phyloP scores from a whole-genome alignment of 352 stramenopile species.

The Globisporangium acanthophoron region DNA sequence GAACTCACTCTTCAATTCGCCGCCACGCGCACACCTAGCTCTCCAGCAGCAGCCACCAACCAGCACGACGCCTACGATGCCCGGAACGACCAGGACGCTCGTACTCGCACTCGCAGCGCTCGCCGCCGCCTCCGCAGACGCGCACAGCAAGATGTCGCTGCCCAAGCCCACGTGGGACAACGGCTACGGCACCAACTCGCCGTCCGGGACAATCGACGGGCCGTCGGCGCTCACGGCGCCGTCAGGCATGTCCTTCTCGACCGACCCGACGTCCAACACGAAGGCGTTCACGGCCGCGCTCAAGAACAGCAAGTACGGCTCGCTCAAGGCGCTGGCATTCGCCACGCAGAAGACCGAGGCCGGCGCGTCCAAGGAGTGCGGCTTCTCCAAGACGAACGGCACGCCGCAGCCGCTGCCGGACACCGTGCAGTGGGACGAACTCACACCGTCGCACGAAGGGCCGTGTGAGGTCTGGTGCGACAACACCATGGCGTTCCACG shows the following conservation, averaged over 20 bases:
- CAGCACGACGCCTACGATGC: slow-evolving; percentile 16
- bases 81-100: slow-evolving; percentile 6
- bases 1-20: too few species aligned
- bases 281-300: slow-evolving; percentile 17
- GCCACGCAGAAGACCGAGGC: slow-evolving; percentile 8
- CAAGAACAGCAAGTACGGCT: too few species aligned
- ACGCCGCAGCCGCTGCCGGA: slow-evolving; percentile 24
- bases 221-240: slow-evolving; percentile 6
- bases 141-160: slow-evolving; percentile 24
- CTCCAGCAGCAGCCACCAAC: too few species aligned
- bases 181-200: not conserved
- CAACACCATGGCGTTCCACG: slow-evolving; percentile 31
- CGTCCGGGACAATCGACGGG: slow-evolving; percentile 6
- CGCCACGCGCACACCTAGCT: too few species aligned
- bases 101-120: slow-evolving; percentile 19
- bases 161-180: slow-evolving; percentile 6
- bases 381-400: slow-evolving; percentile 23
- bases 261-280: slow-evolving; percentile 13
- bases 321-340: slow-evolving; percentile 14
- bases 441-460: slow-evolving; percentile 31
- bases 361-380: slow-evolving; percentile 17
- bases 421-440: slow-evolving; percentile 29
- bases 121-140: slow-evolving; percentile 14
- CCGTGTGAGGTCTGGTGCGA: slow-evolving; percentile 56
- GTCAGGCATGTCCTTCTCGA: slow-evolving; percentile 10